Percentiles rank a stretch among this genome's conserved stretches.
Conservation (phyloP, 495 filamentous ascomycete species). For the Talaromyces liani region DNA sequence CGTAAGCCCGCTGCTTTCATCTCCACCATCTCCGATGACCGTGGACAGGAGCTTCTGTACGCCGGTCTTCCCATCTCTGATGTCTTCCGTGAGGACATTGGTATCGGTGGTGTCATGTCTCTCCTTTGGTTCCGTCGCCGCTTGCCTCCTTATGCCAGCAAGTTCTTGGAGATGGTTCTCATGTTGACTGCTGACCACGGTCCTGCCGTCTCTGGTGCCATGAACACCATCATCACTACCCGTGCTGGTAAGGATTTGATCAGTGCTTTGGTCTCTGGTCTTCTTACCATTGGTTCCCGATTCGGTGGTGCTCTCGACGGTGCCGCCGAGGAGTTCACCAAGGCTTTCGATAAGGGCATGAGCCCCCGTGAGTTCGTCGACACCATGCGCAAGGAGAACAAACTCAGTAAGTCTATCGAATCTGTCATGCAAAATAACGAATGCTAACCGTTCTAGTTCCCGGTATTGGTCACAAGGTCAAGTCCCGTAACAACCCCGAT, state of each 20-base stretch:
- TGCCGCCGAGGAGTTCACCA: constrained; percentile 96
- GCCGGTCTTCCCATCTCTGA: constrained; percentile 99
- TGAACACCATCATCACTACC: constrained; percentile 99
- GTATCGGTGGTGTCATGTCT: constrained; percentile 99
- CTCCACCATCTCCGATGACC: constrained; percentile 98
- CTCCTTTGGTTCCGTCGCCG: constrained; percentile 99
- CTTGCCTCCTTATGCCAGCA: constrained; percentile 90
- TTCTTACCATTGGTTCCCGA: constrained; percentile 94
- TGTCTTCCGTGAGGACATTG: constrained; percentile 97
- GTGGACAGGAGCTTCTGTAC: constrained; percentile 98
- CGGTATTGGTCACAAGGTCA: constrained; percentile 97
- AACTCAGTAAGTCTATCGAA: constrained; percentile 63
- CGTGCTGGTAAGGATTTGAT: constrained; percentile 98
- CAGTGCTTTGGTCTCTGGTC: constrained; percentile 87
- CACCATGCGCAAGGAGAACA: constrained; percentile 98
- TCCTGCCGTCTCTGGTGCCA: constrained; percentile 96
- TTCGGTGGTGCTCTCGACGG: constrained; percentile 98
- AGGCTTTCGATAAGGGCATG: constrained; percentile 94
- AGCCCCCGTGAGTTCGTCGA: constrained; percentile 99
- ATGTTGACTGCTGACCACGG: constrained; percentile 99
- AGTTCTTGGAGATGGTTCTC: constrained; percentile 99
- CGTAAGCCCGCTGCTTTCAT: constrained; percentile 99
- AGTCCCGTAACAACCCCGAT: constrained; percentile 99
- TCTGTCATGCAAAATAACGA: neutral
- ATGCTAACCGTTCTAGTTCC: constrained; percentile 54